Base-by-base conservation (phyloP, 2,329 filamentous ascomycete genomes). In the Diaporthe ampelina region DNA sequence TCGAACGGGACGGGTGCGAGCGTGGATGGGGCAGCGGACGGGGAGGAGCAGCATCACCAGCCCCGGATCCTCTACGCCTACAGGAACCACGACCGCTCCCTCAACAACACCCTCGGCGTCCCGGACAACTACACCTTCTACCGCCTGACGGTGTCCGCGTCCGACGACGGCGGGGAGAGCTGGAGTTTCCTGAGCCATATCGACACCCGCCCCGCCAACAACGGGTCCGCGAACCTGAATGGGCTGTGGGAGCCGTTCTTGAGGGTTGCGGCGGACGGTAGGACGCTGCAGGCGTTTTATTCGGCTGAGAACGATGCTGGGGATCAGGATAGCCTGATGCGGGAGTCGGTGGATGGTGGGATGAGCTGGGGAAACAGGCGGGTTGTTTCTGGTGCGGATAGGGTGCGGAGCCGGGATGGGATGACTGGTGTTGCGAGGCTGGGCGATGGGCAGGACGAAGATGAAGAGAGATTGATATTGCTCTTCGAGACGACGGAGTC, bases 241-340 rank as follows among this genome's bases (percentile, higher is more conserved):
- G 86, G 86, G 3, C 79, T 83, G 6, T 88, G 85, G 85, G 86
- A 88, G 74, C 86, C 86, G 0, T 86, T 86, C 75, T 68, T 88
- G 26, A 80, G 85, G 7, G 76, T 83, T 2, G 82, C 82, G 0
- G 73, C 76, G 1, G 82, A 86, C 70, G 84, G 84, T 0, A 1
- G 19, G 3, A 79, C 80, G 4, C 72, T 87, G 32, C 84, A 87
- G 77, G 80, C 84, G 61, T 87, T 84, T 77, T 88, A 87, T 76
- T 85, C 84, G 6, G 80, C 79, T 2, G 85, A 87, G 78, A 86
- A 84, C 61, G 77, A 50, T 1, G 77, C 69, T 0, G 74, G 63
- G 6, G 84, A 86, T 70, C 86, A 88, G 78, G 84, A 87, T 70
- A 84, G 81, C 61, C 77, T 86, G 21, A 79, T 86, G 78, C 80